A percentile compares a stretch with the other conserved stretches of the same genome.
These are phyloP conservation scores for Asterochloris erici DNA, from an alignment of 139 green algal genomes.

Conservation along the genomic window DNA sequence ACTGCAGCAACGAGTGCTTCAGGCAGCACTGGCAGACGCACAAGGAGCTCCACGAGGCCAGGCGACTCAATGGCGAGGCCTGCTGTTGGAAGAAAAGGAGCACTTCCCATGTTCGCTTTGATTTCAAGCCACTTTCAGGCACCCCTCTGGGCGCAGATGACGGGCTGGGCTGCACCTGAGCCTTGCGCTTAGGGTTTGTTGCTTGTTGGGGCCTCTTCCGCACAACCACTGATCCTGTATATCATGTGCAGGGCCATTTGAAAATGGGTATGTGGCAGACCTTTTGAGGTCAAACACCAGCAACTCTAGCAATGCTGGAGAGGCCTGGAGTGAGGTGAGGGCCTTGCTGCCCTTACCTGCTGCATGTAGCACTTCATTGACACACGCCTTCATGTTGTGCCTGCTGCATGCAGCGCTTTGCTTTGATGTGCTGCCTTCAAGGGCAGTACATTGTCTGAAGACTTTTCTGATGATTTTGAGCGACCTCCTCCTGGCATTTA, in stretches of 20 bases:
- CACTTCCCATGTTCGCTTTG: background rate
- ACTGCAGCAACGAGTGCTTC: constrained; percentile 92
- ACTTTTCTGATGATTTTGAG: background rate
- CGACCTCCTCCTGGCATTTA: background rate
- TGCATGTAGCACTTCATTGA: background rate
- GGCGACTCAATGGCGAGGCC: constrained; percentile 42
- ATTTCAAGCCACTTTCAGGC: background rate
- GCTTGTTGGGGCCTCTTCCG: background rate
- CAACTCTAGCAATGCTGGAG: constrained; percentile 57
- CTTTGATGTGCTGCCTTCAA: background rate
- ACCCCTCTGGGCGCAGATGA: constrained; percentile 13
- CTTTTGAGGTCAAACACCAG: constrained; percentile 30
- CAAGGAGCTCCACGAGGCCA: constrained; percentile 79
- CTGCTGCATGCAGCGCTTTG: background rate
- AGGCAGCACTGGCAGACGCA: constrained; percentile 85
- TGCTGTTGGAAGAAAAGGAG: background rate
- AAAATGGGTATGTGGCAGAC: constrained; percentile 43
- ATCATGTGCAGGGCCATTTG: constrained; percentile 4
- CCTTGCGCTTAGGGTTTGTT: background rate
- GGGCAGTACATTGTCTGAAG: background rate
- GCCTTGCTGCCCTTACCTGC: background rate
- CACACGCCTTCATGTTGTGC: background rate
- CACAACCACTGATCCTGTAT: background rate
- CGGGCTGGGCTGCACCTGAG: background rate
- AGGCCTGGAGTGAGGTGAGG: constrained; percentile 80